phyloP scores from a whole-genome alignment of 306 rosid species.

The Vigna hirtella region DNA sequence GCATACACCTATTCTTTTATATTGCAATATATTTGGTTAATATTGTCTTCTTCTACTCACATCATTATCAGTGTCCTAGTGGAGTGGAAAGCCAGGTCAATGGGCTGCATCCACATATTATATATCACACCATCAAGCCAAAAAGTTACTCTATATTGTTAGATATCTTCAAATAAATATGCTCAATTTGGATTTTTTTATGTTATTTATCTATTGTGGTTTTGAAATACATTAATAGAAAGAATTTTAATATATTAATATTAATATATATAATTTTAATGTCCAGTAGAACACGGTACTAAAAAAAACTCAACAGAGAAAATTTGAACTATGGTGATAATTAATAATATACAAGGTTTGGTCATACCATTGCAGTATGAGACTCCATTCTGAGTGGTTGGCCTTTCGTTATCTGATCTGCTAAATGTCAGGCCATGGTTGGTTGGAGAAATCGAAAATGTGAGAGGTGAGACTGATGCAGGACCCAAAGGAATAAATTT shows the following conservation, averaged over 20 bases:
- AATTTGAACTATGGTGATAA: neutral
- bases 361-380: slow-evolving; percentile 35
- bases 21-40: slow-evolving; percentile 42
- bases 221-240: too few species aligned
- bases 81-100: slow-evolving; percentile 85
- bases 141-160: slow-evolving; percentile 41
- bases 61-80: slow-evolving; percentile 60
- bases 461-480: neutral
- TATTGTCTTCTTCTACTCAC: slow-evolving; percentile 81
- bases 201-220: too few species aligned
- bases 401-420: slow-evolving; percentile 29
- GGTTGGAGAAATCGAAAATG: slow-evolving; percentile 20
- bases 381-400: slow-evolving; percentile 21
- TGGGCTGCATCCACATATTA: slow-evolving; percentile 46
- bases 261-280: too few species aligned
- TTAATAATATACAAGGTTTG: slow-evolving; percentile 21
- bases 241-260: too few species aligned
- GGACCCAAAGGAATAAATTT: slow-evolving; percentile 33
- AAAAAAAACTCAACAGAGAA: too few species aligned
- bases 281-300: too few species aligned
- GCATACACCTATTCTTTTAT: slow-evolving; percentile 29
- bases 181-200: too few species aligned
- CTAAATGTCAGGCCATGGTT: slow-evolving; percentile 11
- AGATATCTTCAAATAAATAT: slow-evolving; percentile 37
- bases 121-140: slow-evolving; percentile 43